Conservation (phyloP, 768 basidiomycete genomes). For the Nevesoporus exiguus region DNA sequence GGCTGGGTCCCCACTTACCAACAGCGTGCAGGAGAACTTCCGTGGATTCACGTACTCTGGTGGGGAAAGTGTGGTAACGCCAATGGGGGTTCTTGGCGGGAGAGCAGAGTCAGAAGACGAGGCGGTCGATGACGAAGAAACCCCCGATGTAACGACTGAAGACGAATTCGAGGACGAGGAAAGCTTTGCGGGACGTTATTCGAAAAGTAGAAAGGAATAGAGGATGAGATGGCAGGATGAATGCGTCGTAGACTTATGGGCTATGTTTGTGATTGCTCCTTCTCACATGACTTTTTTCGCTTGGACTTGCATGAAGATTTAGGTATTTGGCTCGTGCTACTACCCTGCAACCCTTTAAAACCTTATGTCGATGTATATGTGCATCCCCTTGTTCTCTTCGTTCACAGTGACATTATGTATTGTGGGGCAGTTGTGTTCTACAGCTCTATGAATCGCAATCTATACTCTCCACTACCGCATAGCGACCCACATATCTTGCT, state of each 20-base stretch:
- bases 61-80: slow-evolving; percentile 58
- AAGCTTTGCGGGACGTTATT: slow-evolving; percentile 67
- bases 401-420: slow-evolving; percentile 11
- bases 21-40: slow-evolving; percentile 94
- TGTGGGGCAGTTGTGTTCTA: slow-evolving; percentile 3
- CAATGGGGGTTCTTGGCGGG: slow-evolving; percentile 39
- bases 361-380: slow-evolving; percentile 6
- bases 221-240: slow-evolving; percentile 35
- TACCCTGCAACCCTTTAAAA: slow-evolving; percentile 3
- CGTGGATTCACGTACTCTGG: slow-evolving; percentile 89
- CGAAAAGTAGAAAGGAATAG: slow-evolving; percentile 49
- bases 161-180: slow-evolving; percentile 72
- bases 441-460: slow-evolving; percentile 2
- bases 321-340: slow-evolving; percentile 14
- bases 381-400: neutral
- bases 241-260: slow-evolving; percentile 5
- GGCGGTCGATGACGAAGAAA: slow-evolving; percentile 51
- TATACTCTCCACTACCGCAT: slow-evolving; percentile 28
- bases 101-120: slow-evolving; percentile 34
- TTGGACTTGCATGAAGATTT: slow-evolving; percentile 23
- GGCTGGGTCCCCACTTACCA: slow-evolving; percentile 73
- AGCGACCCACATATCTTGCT: slow-evolving; percentile 15
- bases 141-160: slow-evolving; percentile 54
- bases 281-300: slow-evolving; percentile 4
- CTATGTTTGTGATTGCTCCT: slow-evolving; percentile 11